Evolutionary conservation across 2,329 filamentous ascomycete genomes (phyloP).

Genomic region (Fusarium multiceps): DNA sequence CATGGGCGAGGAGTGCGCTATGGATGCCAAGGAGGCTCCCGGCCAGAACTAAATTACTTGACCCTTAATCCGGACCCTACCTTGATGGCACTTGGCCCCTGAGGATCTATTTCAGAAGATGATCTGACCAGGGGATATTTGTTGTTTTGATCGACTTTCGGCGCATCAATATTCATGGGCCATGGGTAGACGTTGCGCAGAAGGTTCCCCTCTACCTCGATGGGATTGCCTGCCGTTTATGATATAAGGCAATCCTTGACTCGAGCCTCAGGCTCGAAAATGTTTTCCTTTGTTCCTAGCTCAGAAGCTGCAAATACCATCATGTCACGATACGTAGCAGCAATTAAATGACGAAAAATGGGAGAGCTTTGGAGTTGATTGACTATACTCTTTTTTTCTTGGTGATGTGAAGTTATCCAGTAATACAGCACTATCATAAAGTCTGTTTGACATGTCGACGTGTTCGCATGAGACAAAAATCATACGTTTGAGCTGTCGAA

Average conservation of each 20-base stretch:
- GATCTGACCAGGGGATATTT: constrained; percentile 44
- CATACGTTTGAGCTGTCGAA: background rate
- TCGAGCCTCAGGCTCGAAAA: constrained; percentile 36
- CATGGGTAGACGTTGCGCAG: constrained; percentile 56
- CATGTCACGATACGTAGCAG: constrained; percentile 49
- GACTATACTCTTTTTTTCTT: constrained; percentile 51
- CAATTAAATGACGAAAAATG: constrained; percentile 50
- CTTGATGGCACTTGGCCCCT: constrained; percentile 45
- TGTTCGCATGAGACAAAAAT: background rate
- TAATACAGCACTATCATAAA: background rate
- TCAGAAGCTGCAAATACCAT: constrained; percentile 49
- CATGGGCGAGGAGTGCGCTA: constrained; percentile 94
- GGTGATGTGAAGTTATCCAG: constrained; percentile 42
- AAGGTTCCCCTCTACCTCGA: constrained; percentile 59
- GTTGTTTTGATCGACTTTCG: constrained; percentile 51
- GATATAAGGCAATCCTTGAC: constrained; percentile 46
- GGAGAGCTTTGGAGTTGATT: constrained; percentile 50
- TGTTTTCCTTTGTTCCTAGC: constrained; percentile 55
- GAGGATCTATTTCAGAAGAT: constrained; percentile 38
- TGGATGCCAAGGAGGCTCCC: constrained; percentile 95
- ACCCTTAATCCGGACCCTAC: constrained; percentile 38
- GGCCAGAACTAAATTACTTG: constrained; percentile 45
- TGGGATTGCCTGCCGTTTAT: constrained; percentile 55
- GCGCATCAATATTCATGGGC: constrained; percentile 52
- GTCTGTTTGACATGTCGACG: background rate